Base-by-base conservation (phyloP, 176 grass and related monocot genomes). In the Poa annua region DNA sequence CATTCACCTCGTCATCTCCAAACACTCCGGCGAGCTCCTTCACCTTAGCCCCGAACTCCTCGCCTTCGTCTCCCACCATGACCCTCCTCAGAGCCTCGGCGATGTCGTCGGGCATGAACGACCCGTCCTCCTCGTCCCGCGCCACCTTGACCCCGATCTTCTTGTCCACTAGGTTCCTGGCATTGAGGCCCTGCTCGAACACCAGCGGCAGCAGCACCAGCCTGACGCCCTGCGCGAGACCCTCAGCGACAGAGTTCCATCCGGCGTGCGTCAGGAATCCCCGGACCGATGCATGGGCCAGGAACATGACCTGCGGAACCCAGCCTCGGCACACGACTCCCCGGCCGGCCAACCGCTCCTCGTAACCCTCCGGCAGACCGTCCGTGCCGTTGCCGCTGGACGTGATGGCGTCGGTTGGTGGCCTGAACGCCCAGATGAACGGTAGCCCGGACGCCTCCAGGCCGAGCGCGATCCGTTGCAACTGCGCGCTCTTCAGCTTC, bases 161-260 rank as follows among this genome's bases (percentile, higher is more conserved):
- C 71, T 85, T 86, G 24, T 64, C 90, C 66, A 74, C 91, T 32
- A 96, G 69, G 11, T 63, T 53, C 76, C 94, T 76, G 22, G 88
- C 84, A 20, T 85, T 96, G 21, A 93, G 85, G 4, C 94, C 91
- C 34, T 96, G 93, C 34, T 91, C 93, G 50, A 87, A 88, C 22
- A 93, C 22, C 11, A 96, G 10, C 7, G 93, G 91, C 78, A 96
- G 79, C 49, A 93, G 19, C 48, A 89, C 69, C 8, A 91, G 42
- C 79, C 74, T 79, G n/a, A 87, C 79, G 21, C 90, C 90, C 6
- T 71, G 51, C 14, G 78, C 51, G 7, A 94, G 78, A 32, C 89
- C 92, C 57, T 94, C 89, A 20, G 78, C 1, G 1, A 88, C 51
- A 8, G 92, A 94, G 69, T 77, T 89, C 89, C 92, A 91, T 3